A percentile compares a stretch with the other conserved stretches of the same genome.
phyloP scores from a whole-genome alignment of 345 rosid species.

The Passiflora organensis region DNA sequence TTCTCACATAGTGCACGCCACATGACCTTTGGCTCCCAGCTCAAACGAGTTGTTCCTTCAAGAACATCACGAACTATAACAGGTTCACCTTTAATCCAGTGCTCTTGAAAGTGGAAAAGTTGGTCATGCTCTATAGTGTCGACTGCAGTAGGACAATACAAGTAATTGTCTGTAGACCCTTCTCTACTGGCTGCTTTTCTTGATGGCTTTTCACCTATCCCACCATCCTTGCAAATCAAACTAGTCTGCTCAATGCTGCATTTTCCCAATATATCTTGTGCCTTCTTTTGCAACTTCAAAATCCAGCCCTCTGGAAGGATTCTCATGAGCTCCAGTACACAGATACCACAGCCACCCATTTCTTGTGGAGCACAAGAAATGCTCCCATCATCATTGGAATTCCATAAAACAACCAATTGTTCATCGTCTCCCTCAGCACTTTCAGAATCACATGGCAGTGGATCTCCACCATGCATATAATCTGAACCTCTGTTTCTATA shows the following conservation, averaged over 20 bases:
- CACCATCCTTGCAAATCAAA: slow-evolving; percentile 15
- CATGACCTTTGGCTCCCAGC: slow-evolving; percentile 99
- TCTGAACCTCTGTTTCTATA: slow-evolving; percentile 47
- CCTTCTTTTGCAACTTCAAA: slow-evolving; percentile 39
- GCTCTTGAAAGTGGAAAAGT: slow-evolving; percentile 51
- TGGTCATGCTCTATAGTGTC: slow-evolving; percentile 35
- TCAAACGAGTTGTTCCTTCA: slow-evolving; percentile 49
- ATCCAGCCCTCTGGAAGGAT: slow-evolving; percentile 51
- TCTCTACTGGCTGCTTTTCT: slow-evolving; percentile 56
- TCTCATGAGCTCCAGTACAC: slow-evolving; percentile 57
- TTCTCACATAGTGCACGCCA: slow-evolving; percentile 76
- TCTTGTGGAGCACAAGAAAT: slow-evolving; percentile 59
- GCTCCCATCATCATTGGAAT: slow-evolving; percentile 42
- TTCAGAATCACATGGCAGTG: slow-evolving; percentile 17
- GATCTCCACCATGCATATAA: slow-evolving; percentile 70
- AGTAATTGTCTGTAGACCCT: slow-evolving; percentile 48
- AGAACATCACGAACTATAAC: slow-evolving; percentile 61
- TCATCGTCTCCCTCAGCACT: slow-evolving; percentile 20
- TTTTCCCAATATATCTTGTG: slow-evolving; percentile 26
- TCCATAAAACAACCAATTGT: slow-evolving; percentile 34
- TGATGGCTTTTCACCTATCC: slow-evolving; percentile 19
- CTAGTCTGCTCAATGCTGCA: slow-evolving; percentile 14
- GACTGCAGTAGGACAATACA: slow-evolving; percentile 48
- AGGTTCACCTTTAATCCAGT: slow-evolving; percentile 83
- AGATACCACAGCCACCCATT: slow-evolving; percentile 72